These are phyloP conservation scores for Pichia sp. DNA, from an alignment of 1,139 yeast genomes.

Conservation along the genomic window DNA sequence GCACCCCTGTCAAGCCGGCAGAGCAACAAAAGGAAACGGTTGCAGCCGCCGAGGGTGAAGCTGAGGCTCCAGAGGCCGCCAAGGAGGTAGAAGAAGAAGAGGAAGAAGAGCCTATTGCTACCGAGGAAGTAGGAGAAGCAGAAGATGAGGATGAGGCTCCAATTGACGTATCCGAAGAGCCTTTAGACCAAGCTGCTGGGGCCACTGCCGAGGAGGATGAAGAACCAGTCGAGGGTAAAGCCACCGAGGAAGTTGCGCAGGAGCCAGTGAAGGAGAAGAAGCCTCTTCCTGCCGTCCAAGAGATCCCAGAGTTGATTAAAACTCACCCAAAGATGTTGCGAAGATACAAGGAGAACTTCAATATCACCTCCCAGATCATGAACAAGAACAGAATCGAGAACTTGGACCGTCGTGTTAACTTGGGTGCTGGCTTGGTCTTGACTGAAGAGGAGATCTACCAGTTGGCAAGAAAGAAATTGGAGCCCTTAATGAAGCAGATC, in stretches of 20 bases:
- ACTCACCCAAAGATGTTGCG: slow-evolving; percentile 48
- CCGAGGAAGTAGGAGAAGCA: slow-evolving; percentile 7
- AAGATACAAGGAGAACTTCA: slow-evolving; percentile 48
- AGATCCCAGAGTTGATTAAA: slow-evolving; percentile 38
- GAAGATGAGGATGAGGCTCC: slow-evolving; percentile 9
- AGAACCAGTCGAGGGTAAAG: slow-evolving; percentile 45
- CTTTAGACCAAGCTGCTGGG: not conserved
- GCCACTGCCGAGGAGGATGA: slow-evolving; percentile 23
- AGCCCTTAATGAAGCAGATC: slow-evolving; percentile 50
- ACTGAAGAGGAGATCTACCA: slow-evolving; percentile 54
- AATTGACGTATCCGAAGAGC: slow-evolving; percentile 11
- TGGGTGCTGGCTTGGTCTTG: slow-evolving; percentile 54
- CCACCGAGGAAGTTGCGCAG: slow-evolving; percentile 25
- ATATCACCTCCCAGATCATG: slow-evolving; percentile 46
- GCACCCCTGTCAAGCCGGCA: slow-evolving; percentile 7
- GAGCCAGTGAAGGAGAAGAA: slow-evolving; percentile 13
- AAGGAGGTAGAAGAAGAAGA: not conserved
- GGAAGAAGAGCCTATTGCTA: too few relatives aligned
- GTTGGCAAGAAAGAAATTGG: slow-evolving; percentile 54
- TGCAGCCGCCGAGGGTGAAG: too few relatives aligned
- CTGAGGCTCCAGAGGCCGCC: slow-evolving; percentile 5
- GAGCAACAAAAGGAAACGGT: slow-evolving; percentile 1
- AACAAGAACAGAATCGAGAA: slow-evolving; percentile 43
- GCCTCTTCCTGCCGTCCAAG: slow-evolving; percentile 25
- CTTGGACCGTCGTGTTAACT: slow-evolving; percentile 47